Evolutionary conservation across 208 protist genomes (phyloP).

Genomic region (Trypanosoma scelopori): DNA sequence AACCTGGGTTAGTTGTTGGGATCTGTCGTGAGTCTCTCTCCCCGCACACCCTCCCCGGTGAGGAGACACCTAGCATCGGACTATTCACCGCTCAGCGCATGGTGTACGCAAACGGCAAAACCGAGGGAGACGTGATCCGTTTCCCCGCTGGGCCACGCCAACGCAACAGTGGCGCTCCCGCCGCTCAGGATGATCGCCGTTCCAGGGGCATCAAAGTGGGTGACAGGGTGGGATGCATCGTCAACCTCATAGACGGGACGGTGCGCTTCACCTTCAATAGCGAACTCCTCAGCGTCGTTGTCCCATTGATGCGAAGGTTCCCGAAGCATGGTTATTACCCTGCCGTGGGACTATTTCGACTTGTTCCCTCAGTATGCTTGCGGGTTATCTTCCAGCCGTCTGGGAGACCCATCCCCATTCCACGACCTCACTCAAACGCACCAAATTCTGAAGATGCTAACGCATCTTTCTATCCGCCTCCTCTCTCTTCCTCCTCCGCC

Average conservation of each 20-base stretch:
- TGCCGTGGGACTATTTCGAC: constrained; percentile 59
- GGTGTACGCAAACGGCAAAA: constrained; percentile 51
- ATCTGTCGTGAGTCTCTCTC: constrained; percentile 48
- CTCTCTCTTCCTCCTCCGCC: background rate
- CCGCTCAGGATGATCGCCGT: constrained; percentile 12
- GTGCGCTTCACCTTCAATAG: constrained; percentile 75
- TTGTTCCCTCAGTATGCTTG: constrained; percentile 28
- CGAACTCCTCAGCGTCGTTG: constrained; percentile 26
- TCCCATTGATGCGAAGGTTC: constrained; percentile 18
- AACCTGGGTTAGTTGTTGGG: constrained; percentile 51
- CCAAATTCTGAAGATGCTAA: constrained; percentile 7
- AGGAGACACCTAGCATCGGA: constrained; percentile 65
- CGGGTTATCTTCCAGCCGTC: constrained; percentile 51
- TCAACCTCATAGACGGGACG: constrained; percentile 58
- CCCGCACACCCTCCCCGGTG: constrained; percentile 55
- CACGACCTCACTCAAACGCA: background rate
- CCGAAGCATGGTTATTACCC: constrained; percentile 44
- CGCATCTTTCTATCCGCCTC: background rate
- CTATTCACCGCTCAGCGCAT: constrained; percentile 67
- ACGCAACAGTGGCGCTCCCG: constrained; percentile 6
- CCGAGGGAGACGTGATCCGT: constrained; percentile 44
- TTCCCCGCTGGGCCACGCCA: constrained; percentile 26
- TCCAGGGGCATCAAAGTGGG: constrained; percentile 36
- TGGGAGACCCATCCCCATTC: constrained; percentile 10
- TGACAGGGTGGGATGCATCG: constrained; percentile 66